Conservation (phyloP, 1,284 basidiomycete species). For the Hemileia vastatrix region DNA sequence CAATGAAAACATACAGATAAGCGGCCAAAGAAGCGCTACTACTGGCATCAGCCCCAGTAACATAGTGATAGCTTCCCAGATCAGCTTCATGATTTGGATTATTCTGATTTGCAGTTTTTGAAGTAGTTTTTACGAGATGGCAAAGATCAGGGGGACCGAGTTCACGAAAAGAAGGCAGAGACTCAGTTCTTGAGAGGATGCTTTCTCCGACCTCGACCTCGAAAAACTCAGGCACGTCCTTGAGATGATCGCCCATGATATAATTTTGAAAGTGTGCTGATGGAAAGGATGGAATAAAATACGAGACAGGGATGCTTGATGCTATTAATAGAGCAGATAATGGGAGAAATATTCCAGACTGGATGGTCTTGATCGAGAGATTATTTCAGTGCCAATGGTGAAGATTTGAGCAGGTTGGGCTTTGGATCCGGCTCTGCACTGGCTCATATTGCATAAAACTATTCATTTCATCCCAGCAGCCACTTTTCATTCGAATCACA, state of each 20-base stretch:
- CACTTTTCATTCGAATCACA: too few relatives aligned
- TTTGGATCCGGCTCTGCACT: too few relatives aligned
- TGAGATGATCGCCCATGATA: constrained; percentile 43
- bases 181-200: constrained; percentile 79
- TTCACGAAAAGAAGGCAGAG: constrained; percentile 84
- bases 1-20: constrained; percentile 54
- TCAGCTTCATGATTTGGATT: constrained; percentile 58
- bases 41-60: constrained; percentile 93
- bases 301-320: too few relatives aligned
- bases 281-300: neutral
- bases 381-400: too few relatives aligned
- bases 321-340: too few relatives aligned
- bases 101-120: constrained; percentile 63
- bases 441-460: too few relatives aligned
- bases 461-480: too few relatives aligned
- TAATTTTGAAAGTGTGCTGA: neutral
- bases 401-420: too few relatives aligned
- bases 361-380: too few relatives aligned
- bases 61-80: constrained; percentile 86
- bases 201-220: constrained; percentile 83
- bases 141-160: constrained; percentile 94
- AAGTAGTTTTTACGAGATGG: constrained; percentile 79
- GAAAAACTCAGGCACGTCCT: constrained; percentile 61
- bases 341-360: too few relatives aligned
- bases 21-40: constrained; percentile 94